Base-by-base conservation (phyloP, 2,329 filamentous ascomycete species). In the Fusarium virguliforme region DNA sequence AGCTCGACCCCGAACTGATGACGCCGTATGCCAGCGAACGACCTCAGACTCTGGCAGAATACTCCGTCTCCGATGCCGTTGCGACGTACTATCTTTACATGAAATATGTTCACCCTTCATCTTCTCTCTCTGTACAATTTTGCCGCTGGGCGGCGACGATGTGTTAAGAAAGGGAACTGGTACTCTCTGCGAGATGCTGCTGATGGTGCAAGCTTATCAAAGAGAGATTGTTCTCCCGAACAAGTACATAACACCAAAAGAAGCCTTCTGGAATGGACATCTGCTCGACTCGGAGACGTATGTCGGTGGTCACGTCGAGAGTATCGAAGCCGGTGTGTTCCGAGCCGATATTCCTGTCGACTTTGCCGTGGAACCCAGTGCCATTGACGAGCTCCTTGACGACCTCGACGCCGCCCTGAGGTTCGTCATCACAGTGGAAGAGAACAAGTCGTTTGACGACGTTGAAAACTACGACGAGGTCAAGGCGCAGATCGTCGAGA, bases 51-150 rank as follows among this genome's bases (percentile, higher is more conserved):
- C 85, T 99, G 57, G 95, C 96, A 8, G 96, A 99, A 78, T 99
- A 99, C 83, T 99, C 97, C 0, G 96, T 99, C 48, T 99, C 97
- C 76, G 97, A 99, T 86, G 97, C 97, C 9, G 96, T 99, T 56
- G 96, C 96, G 24, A 99, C 96, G 0, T 99, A 99, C 80, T 99
- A 99, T 79, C 85, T 99, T 68, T 99, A 99, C 87, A 99, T 99
- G 97, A 99, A 99, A 91, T 99, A 99, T 81, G 94, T 99, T n/a
- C 96, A 99, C 80, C 96, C 4, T 99, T 99, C 85, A 96, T 99
- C 80, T 99, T 99, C 86, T 98, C 97, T 1, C 85, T 99, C 0
- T 99, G 96, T 82, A 99, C 95, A 1, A 98, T 99, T 83, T 86
- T 99, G 79, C 96, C 96, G 0, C 87, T 99, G 1, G 94, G 94